These are phyloP conservation scores for Sideroxylon spinosum DNA, from an alignment of 179 eudicot genomes.

Conservation along the genomic window DNA sequence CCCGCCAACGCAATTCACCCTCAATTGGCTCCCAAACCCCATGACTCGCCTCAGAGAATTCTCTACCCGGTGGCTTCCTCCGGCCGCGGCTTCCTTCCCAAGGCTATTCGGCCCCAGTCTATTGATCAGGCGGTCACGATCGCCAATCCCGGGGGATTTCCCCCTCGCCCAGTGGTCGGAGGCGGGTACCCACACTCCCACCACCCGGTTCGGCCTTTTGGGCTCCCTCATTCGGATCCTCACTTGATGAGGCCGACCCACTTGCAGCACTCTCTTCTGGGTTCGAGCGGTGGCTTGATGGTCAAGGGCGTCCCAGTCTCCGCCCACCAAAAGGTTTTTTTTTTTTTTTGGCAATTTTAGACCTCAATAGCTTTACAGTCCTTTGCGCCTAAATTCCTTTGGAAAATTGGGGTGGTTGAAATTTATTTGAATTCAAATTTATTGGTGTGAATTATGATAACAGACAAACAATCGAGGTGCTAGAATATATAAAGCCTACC, in stretches of 20 bases:
- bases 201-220: constrained; percentile 20
- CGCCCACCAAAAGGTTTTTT: constrained; percentile 26
- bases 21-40: constrained; percentile 24
- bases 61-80: constrained; percentile 39
- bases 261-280: constrained; percentile 20
- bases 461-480: no score
- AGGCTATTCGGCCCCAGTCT: constrained; percentile 18
- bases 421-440: no score
- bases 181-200: background rate
- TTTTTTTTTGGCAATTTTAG: background rate
- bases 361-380: background rate
- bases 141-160: constrained; percentile 16
- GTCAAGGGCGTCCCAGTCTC: constrained; percentile 32
- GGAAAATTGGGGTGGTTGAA: no score
- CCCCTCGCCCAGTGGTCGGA: constrained; percentile 12
- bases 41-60: constrained; percentile 19
- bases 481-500: no score
- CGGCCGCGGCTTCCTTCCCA: constrained; percentile 35
- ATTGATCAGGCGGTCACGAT: constrained; percentile 2
- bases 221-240: constrained; percentile 23
- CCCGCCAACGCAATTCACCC: constrained; percentile 21
- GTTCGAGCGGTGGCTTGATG: constrained; percentile 14
- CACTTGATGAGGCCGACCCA: constrained; percentile 23
- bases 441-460: no score
- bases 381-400: background rate